These are phyloP conservation scores for Tripterygium wilfordii DNA, from an alignment of 177 flowering plant species.

Conservation along the genomic window DNA sequence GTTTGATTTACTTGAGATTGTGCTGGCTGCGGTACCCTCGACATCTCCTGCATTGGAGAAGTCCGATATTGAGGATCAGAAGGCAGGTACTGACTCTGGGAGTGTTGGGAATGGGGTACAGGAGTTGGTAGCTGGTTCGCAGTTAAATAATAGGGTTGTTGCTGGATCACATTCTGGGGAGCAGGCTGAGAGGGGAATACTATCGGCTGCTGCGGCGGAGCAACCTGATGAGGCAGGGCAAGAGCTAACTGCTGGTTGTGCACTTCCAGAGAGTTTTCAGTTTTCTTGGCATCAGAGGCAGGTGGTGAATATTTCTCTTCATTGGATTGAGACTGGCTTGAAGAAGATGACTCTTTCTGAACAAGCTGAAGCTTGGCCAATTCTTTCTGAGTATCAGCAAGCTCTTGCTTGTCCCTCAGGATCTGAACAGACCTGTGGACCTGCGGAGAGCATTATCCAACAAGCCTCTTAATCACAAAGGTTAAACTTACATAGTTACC, in stretches of 20 bases:
- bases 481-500: too few species aligned
- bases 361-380: conserved; percentile 83
- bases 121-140: conserved; percentile 41
- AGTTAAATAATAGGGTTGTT: conserved; percentile 49
- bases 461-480: too few species aligned
- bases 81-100: conserved; percentile 49
- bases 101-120: conserved; percentile 31
- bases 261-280: conserved; percentile 39
- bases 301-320: conserved; percentile 50
- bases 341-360: conserved; percentile 60
- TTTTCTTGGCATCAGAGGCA: conserved; percentile 38
- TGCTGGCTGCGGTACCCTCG: conserved; percentile 36
- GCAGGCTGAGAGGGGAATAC: conserved; percentile 36
- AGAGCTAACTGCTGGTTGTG: conserved; percentile 79
- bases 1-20: conserved; percentile 47
- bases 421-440: conserved; percentile 93
- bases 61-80: conserved; percentile 53
- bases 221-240: conserved; percentile 67
- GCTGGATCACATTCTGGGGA: conserved; percentile 46
- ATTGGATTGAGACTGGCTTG: conserved; percentile 31
- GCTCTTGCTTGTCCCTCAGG: conserved; percentile 94
- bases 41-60: conserved; percentile 48
- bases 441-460: conserved; percentile 31
- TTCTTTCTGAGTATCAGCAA: conserved; percentile 88
- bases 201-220: conserved; percentile 33